Base-by-base conservation (phyloP, 371 early-diverging fungal genomes). In the Apophysomyces ossiformis region DNA sequence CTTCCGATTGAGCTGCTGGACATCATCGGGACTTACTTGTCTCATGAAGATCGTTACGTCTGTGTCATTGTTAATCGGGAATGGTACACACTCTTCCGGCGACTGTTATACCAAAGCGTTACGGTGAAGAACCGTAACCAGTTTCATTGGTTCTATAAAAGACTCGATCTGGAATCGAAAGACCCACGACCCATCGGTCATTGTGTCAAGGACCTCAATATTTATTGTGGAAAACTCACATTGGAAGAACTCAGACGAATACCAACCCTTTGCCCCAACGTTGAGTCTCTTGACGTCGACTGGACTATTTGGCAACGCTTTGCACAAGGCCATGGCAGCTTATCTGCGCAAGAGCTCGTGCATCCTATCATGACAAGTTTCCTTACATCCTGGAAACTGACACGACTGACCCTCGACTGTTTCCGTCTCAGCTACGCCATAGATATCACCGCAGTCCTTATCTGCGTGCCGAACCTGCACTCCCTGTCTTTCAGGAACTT, bases 231-330 rank as follows among this genome's bases (percentile, higher is more conserved):
- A 6, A 56, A 56, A n/a, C 37, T 63, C 8, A 50, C 63, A 50
- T 15, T 47, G 36, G 39, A 32, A 54, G 37, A 56, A n/a, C 38
- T 47, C 54, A 16, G 9, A 15, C 39, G 39, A 5, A 38, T 63
- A 15, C 54, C 38, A 8, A 36, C 26, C 15, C 63, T 63, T 15
- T 63, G 63, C 21, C 63, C 63, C 16, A 18, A 63, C 21, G 21
- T 63, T 6, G 63, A 63, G 5, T 13, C 36, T 6, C 63, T 63
- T 13, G 63, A 63, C 50, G 47, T 63, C 39, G 54, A 63, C 36
- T 63, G 63, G 63, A 63, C 63, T 4, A 63, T 56, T 15, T 63
- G 63, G 63, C 41, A 41, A 13, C 41, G 13, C 41, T 41, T 41
- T 41, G 41, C 41, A 41, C 41, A 41, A 41, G 41, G 41, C 8